A percentile compares a stretch with the other conserved stretches of the same genome.
phyloP scores from a whole-genome alignment of 208 protist genomes.

The Tetramitus jugosus region DNA sequence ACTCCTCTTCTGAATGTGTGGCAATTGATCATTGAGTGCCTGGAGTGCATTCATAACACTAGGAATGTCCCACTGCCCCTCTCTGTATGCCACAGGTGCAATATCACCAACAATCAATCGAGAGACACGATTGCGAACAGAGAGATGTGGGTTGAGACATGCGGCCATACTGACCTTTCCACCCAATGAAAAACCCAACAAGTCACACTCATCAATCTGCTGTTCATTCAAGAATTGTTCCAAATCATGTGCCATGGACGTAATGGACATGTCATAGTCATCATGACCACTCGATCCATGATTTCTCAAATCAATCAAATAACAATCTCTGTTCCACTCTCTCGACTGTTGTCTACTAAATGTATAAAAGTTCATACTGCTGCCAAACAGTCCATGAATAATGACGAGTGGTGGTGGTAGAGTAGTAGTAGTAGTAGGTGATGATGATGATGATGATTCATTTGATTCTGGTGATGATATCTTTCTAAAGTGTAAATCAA shows the following conservation, averaged over 20 bases:
- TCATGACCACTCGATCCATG: not conserved
- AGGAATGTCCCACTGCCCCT: constrained; percentile 1
- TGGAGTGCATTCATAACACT: not conserved
- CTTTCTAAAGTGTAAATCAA: no score
- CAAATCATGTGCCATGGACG: not conserved
- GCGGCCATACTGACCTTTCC: not conserved
- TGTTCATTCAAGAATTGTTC: not conserved
- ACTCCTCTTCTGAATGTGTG: not conserved
- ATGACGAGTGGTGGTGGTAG: no score
- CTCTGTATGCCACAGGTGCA: not conserved
- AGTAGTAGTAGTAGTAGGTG: no score
- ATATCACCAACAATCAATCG: constrained; percentile 3
- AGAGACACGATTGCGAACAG: not conserved
- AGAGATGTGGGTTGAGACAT: not conserved
- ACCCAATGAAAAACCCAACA: constrained; percentile 4
- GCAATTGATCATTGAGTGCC: not conserved
- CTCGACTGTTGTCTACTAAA: not conserved
- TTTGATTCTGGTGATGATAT: no score
- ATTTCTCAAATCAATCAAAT: constrained; percentile 13
- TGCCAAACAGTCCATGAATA: constrained; percentile 2
- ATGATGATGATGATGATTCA: not conserved
- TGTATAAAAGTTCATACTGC: not conserved
- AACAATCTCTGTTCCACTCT: not conserved
- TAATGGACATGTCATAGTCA: not conserved
- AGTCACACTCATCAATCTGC: not conserved